phyloP scores from a whole-genome alignment of 495 filamentous ascomycete species.

The Stereocaulon alpinum region DNA sequence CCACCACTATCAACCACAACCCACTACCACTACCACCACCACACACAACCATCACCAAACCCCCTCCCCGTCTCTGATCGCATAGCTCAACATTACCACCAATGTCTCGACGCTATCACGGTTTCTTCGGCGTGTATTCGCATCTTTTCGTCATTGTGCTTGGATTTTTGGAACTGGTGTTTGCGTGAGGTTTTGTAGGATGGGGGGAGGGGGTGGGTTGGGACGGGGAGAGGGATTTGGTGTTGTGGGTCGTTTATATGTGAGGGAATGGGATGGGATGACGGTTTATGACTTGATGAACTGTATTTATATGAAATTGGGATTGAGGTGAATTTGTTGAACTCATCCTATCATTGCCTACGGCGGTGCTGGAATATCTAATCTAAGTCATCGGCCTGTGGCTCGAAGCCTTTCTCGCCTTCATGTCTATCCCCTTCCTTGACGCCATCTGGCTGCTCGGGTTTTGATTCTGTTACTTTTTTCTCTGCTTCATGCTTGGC shows the following conservation, averaged over 20 bases:
- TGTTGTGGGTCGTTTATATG: too few species aligned
- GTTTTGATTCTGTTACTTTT: neutral
- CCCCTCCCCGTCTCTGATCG: too few species aligned
- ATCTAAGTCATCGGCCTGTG: constrained; percentile 19
- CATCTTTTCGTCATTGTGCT: constrained; percentile 7
- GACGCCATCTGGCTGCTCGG: neutral
- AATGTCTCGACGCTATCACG: constrained; percentile 16
- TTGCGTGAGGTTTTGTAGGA: too few species aligned
- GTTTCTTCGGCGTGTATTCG: constrained; percentile 14
- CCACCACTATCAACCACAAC: neutral
- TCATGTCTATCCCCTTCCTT: constrained; percentile 5
- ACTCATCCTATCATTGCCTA: neutral
- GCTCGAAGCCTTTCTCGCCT: constrained; percentile 15
- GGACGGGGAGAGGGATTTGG: too few species aligned
- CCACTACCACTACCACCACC: too few species aligned
- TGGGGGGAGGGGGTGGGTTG: too few species aligned
- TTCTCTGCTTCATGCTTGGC: constrained; percentile 5
- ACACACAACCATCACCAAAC: too few species aligned
- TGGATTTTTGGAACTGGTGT: constrained; percentile 4
- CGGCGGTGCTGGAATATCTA: neutral
- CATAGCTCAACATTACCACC: too few species aligned
- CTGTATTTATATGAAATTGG: too few species aligned
- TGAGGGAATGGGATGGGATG: too few species aligned
- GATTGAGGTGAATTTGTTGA: neutral
- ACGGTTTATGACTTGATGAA: too few species aligned